Evolutionary conservation across 352 stramenopile species (phyloP).

Genomic region (Pythium sukuiense): DNA sequence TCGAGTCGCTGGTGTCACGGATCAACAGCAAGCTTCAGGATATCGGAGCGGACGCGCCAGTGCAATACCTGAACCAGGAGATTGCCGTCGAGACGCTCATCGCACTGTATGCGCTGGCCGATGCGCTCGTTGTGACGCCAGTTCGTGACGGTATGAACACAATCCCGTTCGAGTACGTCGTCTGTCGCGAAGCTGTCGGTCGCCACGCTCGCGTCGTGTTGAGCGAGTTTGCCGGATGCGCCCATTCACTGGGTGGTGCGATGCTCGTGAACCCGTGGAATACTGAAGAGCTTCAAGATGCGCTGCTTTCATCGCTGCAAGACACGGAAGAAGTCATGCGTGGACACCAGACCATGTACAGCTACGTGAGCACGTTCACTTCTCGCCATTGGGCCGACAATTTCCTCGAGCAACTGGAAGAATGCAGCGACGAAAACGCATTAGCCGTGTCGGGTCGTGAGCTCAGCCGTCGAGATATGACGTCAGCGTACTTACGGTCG

Average conservation of each 20-base stretch:
- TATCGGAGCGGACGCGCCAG: slow-evolving; percentile 76
- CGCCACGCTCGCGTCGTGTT: slow-evolving; percentile 85
- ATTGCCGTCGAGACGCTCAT: slow-evolving; percentile 85
- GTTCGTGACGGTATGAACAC: slow-evolving; percentile 92
- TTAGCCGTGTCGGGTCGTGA: slow-evolving; percentile 68
- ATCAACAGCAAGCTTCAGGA: slow-evolving; percentile 94
- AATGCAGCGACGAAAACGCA: slow-evolving; percentile 76
- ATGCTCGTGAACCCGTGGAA: slow-evolving; percentile 89
- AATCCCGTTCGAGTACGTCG: slow-evolving; percentile 89
- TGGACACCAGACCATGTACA: slow-evolving; percentile 82
- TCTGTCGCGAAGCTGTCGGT: slow-evolving; percentile 72
- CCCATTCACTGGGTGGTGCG: slow-evolving; percentile 83
- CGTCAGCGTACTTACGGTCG: slow-evolving; percentile 72
- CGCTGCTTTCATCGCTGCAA: slow-evolving; percentile 51
- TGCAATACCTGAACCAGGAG: slow-evolving; percentile 92
- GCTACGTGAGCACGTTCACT: slow-evolving; percentile 79
- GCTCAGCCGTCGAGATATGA: slow-evolving; percentile 86
- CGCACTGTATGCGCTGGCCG: slow-evolving; percentile 85
- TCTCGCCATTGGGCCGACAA: slow-evolving; percentile 75
- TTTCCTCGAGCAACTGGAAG: slow-evolving; percentile 76
- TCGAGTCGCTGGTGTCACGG: slow-evolving; percentile 88
- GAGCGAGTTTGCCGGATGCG: slow-evolving; percentile 89
- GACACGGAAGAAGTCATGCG: slow-evolving; percentile 70
- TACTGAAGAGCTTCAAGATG: slow-evolving; percentile 67
- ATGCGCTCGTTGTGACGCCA: slow-evolving; percentile 84